Conservation (phyloP, 495 filamentous ascomycete species). For the Sabuloglossum arenarium region DNA sequence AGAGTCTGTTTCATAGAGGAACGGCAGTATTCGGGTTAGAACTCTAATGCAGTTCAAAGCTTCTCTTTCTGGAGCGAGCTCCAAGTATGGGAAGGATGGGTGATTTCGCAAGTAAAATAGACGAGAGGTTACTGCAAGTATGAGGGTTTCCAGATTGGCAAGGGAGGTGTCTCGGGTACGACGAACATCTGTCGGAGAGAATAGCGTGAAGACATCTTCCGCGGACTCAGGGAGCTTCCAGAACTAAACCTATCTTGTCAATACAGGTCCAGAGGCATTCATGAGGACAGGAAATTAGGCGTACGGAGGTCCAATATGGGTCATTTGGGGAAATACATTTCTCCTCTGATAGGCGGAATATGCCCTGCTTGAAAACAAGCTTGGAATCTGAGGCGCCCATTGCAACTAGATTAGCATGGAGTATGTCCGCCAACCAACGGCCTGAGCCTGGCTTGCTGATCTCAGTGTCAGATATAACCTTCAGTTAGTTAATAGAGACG, state of each 20-base stretch:
- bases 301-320: constrained; percentile 79
- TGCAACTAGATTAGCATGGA: constrained; percentile 1
- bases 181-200: constrained; percentile 82
- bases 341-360: constrained; percentile 89
- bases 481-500: too few species aligned
- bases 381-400: constrained; percentile 99
- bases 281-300: constrained; percentile 14
- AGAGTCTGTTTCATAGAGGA: constrained; percentile 77
- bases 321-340: constrained; percentile 73
- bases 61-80: constrained; percentile 74
- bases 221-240: constrained; percentile 94
- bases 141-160: constrained; percentile 78
- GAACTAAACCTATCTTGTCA: constrained; percentile 36
- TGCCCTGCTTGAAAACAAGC: constrained; percentile 96
- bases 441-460: background rate
- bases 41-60: constrained; percentile 87
- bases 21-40: constrained; percentile 79
- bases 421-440: background rate
- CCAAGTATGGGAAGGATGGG: constrained; percentile 72
- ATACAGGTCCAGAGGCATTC: background rate
- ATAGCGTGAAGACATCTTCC: constrained; percentile 93
- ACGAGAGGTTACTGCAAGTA: constrained; percentile 61
- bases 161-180: constrained; percentile 71
- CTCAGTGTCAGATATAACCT: background rate
- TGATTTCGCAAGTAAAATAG: constrained; percentile 68